Percentiles rank a stretch among this genome's conserved stretches.
Evolutionary conservation across 495 filamentous ascomycete species (phyloP).

Genomic region (Xylaria longipes): DNA sequence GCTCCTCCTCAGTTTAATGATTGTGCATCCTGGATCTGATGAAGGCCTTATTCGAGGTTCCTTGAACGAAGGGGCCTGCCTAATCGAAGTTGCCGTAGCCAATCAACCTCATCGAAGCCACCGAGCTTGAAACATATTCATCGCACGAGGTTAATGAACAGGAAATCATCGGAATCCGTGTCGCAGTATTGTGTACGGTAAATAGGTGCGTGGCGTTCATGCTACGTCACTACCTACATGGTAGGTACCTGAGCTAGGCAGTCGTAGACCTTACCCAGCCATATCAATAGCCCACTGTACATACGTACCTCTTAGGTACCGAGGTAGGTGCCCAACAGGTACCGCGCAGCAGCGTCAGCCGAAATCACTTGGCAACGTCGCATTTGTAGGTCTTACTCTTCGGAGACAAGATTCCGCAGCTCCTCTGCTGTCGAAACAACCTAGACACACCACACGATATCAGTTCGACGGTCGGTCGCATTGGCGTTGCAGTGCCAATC

Average conservation of each 20-base stretch:
- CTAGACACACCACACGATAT: background rate
- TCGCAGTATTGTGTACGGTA: background rate
- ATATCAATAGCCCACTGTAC: background rate
- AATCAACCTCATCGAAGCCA: background rate
- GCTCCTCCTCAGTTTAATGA: background rate
- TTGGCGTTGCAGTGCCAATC: background rate
- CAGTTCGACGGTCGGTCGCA: background rate
- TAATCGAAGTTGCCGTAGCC: background rate
- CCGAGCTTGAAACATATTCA: constrained; percentile 1
- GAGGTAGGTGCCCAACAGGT: background rate
- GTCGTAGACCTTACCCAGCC: no score
- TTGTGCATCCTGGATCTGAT: background rate
- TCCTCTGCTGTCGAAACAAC: background rate
- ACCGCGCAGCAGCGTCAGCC: background rate
- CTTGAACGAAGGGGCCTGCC: background rate
- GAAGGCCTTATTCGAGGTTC: background rate
- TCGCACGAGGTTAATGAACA: constrained; percentile 10
- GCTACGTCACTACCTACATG: background rate
- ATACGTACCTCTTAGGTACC: background rate
- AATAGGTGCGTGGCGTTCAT: background rate
- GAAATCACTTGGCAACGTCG: background rate
- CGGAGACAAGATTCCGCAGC: background rate
- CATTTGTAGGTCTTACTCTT: background rate
- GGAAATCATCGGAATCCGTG: background rate
- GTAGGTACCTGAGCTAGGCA: no score